Evolutionary conservation across 2,329 filamentous ascomycete species (phyloP).

Genomic region (Teratosphaeria gauchensis): DNA sequence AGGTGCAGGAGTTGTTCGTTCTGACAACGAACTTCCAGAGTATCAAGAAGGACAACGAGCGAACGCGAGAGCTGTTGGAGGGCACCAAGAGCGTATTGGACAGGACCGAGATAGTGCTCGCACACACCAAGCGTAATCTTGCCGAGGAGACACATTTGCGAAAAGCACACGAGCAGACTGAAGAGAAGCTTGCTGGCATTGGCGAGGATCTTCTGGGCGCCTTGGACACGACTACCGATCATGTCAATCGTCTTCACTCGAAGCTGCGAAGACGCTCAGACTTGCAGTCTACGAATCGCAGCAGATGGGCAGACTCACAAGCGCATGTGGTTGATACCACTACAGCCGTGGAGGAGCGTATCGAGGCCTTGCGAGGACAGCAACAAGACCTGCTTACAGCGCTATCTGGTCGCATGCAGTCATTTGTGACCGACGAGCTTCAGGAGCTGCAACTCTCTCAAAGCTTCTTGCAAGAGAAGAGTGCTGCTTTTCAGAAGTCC

Average conservation of each 20-base stretch:
- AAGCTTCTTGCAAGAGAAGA: conserved; percentile 59
- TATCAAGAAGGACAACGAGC: conserved; percentile 82
- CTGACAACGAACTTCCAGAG: conserved; percentile 80
- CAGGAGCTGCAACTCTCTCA: conserved; percentile 61
- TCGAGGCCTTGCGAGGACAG: conserved; percentile 61
- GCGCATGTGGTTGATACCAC: conserved; percentile 69
- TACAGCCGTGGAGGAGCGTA: conserved; percentile 61
- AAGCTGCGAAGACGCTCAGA: conserved; percentile 82
- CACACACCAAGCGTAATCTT: conserved; percentile 64
- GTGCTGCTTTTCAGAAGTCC: conserved; percentile 56
- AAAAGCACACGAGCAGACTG: conserved; percentile 77
- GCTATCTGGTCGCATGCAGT: conserved; percentile 62
- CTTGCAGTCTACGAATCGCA: conserved; percentile 68
- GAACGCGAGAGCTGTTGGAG: conserved; percentile 60
- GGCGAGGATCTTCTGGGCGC: conserved; percentile 70
- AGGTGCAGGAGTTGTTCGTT: conserved; percentile 82
- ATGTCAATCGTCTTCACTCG: conserved; percentile 71
- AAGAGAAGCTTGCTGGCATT: conserved; percentile 62
- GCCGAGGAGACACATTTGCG: conserved; percentile 71
- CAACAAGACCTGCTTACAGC: conserved; percentile 61
- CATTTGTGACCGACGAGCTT: conserved; percentile 67
- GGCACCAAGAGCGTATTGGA: conserved; percentile 73
- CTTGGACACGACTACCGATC: conserved; percentile 64
- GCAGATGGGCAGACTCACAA: conserved; percentile 68
- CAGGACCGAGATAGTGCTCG: conserved; percentile 77